phyloP scores from a whole-genome alignment of 2,329 filamentous ascomycete genomes.

The Capronia epimyces region DNA sequence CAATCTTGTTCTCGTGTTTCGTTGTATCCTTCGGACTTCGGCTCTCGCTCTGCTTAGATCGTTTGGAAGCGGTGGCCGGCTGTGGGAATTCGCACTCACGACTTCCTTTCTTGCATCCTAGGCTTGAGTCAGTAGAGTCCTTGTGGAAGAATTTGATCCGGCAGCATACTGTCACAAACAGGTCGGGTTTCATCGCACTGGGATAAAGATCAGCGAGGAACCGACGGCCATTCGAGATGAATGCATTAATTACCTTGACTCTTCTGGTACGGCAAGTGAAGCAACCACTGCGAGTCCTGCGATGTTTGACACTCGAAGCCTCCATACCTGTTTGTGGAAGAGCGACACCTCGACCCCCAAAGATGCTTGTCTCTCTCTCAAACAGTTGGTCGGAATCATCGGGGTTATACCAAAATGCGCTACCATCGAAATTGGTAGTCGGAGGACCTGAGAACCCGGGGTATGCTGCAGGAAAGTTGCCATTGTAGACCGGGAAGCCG shows the following conservation, averaged over 20 bases:
- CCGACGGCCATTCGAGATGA: background rate
- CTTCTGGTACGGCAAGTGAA: slow-evolving; percentile 84
- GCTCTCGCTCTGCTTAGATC: slow-evolving; percentile 32
- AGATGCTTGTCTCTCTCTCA: slow-evolving; percentile 32
- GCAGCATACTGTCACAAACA: slow-evolving; percentile 65
- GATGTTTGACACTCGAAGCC: slow-evolving; percentile 70
- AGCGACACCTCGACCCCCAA: slow-evolving; percentile 26
- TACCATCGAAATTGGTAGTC: slow-evolving; percentile 37
- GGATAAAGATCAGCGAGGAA: slow-evolving; percentile 2
- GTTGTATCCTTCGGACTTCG: slow-evolving; percentile 18
- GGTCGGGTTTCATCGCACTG: slow-evolving; percentile 89
- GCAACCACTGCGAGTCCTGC: slow-evolving; percentile 87
- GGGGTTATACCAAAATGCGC: slow-evolving; percentile 42
- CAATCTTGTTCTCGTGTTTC: slow-evolving; percentile 25
- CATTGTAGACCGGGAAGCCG: slow-evolving; percentile 24
- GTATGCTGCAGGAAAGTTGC: slow-evolving; percentile 29
- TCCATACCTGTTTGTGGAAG: slow-evolving; percentile 16
- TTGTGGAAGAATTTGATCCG: background rate
- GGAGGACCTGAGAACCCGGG: slow-evolving; percentile 23
- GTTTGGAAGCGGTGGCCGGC: slow-evolving; percentile 47
- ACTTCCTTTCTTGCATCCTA: slow-evolving; percentile 84
- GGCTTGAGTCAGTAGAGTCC: slow-evolving; percentile 10
- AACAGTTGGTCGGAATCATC: slow-evolving; percentile 30
- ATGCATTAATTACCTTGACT: slow-evolving; percentile 59
- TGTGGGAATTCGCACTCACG: slow-evolving; percentile 89